Percentiles rank a stretch among this genome's conserved stretches.
Conservation (phyloP, 345 rosid genomes). For the Limnanthes douglasii region DNA sequence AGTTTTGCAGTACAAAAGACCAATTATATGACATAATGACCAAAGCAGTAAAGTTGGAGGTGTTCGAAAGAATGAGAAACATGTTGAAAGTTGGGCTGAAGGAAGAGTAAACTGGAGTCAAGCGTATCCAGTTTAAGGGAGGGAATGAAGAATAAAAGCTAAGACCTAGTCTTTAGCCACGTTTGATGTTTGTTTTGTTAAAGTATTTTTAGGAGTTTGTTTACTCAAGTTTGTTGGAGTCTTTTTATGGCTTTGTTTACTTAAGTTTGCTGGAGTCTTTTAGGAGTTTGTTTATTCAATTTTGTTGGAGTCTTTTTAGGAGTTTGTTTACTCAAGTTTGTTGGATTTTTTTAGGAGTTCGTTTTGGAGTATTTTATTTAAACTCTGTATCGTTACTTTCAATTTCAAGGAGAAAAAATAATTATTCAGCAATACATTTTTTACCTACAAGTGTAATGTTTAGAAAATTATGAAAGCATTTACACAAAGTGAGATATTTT, state of each 20-base stretch:
- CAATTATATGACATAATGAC: background rate
- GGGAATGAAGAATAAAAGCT: background rate
- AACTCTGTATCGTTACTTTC: too few species aligned
- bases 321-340: too few species aligned
- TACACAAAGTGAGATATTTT: too few species aligned
- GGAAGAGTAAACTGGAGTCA: background rate
- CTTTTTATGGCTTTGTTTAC: background rate
- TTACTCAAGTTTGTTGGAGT: background rate
- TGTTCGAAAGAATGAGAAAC: background rate
- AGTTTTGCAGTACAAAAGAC: background rate
- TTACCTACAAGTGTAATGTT: too few species aligned
- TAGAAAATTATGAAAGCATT: too few species aligned
- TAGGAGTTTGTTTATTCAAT: background rate
- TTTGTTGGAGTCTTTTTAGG: too few species aligned
- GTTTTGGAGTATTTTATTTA: too few species aligned
- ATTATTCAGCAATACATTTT: too few species aligned
- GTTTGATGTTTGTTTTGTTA: background rate
- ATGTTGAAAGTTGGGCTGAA: background rate
- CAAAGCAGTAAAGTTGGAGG: background rate
- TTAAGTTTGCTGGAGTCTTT: background rate
- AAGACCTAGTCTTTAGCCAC: background rate
- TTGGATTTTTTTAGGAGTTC: too few species aligned
- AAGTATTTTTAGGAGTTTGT: too few species aligned
- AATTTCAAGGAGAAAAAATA: too few species aligned
- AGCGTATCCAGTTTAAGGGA: background rate